Base-by-base conservation (phyloP, 768 basidiomycete genomes). In the Boletus sp. region DNA sequence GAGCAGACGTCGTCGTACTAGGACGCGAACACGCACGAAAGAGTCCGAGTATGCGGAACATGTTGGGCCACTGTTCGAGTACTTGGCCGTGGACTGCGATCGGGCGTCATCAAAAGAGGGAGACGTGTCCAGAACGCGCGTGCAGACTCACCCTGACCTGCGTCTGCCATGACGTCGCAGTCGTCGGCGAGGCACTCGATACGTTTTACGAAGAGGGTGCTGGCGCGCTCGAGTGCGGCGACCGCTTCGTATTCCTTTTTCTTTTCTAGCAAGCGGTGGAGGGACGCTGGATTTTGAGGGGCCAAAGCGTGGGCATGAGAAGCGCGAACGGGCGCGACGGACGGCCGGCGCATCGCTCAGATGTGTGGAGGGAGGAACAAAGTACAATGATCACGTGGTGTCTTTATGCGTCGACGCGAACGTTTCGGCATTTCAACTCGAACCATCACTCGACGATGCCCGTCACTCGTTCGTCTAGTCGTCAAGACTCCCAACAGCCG, bases 181-280 rank as follows among this genome's bases (percentile, higher is more conserved):
- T 91, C 89, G 17, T 87, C 83, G 24, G 81, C 84, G 4, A 92
- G 74, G 7, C 78, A 83, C 61, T 86, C 84, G 41, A 91, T 82
- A 8, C 89, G 81, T 67, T 84, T 81, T 2, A 87, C 77, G 65
- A 86, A 89, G 35, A 84, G 69, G 7, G 80, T 71, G 53, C 83
- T 86, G 0, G 86, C 83, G 52, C 78, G 76, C 65, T 90, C 87
- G 6, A 92, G 76, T 1, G 89, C 89, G 20, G 82, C 78, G 28
- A 90, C 86, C 0, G 87, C 88, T 53, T 90, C 89, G 54, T 77
- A 83, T 68, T 92, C 90, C 66, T 89, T 91, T 76, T 89, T 91
- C 76, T 91, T 91, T 65, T 92, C 89, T 3, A 78, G 53, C 44
- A 89, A 78, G 61, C 85, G 86, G 17, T 82, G 77, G 1, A 74